These are phyloP conservation scores for Chrysosphaeria jannelii DNA, from an alignment of 2,329 filamentous ascomycete genomes.

Conservation along the genomic window DNA sequence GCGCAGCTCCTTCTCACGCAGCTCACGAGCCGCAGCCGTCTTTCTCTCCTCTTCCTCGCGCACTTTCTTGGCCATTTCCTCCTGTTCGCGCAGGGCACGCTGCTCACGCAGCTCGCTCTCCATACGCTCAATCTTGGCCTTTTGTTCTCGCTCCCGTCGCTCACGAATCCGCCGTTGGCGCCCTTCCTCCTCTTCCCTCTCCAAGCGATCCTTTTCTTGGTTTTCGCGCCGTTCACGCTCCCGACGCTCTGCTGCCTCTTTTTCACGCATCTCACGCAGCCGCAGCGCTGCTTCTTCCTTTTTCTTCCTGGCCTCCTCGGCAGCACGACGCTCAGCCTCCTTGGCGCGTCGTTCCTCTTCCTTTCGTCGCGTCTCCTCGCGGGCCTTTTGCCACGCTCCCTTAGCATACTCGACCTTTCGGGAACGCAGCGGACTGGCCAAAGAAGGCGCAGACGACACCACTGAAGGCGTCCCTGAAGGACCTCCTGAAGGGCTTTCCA, in stretches of 20 bases:
- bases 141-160: constrained; percentile 7
- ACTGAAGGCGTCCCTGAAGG: no score
- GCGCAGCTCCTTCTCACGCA: constrained; percentile 7
- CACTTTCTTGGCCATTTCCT: constrained; percentile 5
- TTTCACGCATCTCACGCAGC: constrained; percentile 5
- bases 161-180: constrained; percentile 6
- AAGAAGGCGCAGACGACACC: no score
- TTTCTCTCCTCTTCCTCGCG: constrained; percentile 7
- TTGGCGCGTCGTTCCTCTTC: constrained; percentile 31
- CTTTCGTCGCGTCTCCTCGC: constrained; percentile 31
- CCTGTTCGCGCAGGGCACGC: constrained; percentile 5
- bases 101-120: constrained; percentile 6
- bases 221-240: constrained; percentile 6
- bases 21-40: no score
- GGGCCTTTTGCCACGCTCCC: constrained; percentile 34
- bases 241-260: constrained; percentile 10
- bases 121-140: constrained; percentile 7
- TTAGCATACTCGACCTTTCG: no score
- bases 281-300: constrained; percentile 24
- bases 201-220: constrained; percentile 8
- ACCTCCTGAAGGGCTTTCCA: no score
- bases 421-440: no score
- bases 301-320: no score
- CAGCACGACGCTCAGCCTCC: constrained; percentile 31
- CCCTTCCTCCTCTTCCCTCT: constrained; percentile 1